Conservation (phyloP, 495 filamentous ascomycete genomes). For the Aspergillus sclerotioniger region DNA sequence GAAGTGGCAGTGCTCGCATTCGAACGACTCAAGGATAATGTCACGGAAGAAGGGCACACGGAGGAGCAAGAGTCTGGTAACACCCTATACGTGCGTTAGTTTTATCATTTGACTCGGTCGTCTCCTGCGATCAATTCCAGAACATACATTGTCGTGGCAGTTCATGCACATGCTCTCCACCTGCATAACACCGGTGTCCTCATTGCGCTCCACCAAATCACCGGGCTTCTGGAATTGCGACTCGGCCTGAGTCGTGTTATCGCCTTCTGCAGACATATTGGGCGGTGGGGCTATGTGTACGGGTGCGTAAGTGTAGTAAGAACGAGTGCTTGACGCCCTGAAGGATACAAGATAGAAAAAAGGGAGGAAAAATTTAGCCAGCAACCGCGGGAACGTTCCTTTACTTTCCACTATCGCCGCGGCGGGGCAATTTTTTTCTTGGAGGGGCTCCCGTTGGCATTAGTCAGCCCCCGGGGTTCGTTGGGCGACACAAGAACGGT, state of each 20-base stretch:
- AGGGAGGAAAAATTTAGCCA: constrained; percentile 25
- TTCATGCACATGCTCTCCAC: constrained; percentile 78
- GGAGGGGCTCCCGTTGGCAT: constrained; percentile 25
- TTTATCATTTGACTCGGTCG: neutral
- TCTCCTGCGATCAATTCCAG: neutral
- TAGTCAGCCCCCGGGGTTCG: constrained; percentile 21
- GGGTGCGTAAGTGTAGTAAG: neutral
- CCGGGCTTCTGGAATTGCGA: constrained; percentile 45
- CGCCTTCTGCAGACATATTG: constrained; percentile 36
- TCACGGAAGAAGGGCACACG: constrained; percentile 95
- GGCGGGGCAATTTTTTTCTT: constrained; percentile 34
- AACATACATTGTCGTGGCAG: constrained; percentile 77
- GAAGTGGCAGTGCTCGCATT: constrained; percentile 83
- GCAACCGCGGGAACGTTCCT: constrained; percentile 39
- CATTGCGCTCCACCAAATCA: constrained; percentile 43
- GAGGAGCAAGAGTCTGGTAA: constrained; percentile 80
- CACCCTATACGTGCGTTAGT: constrained; percentile 54
- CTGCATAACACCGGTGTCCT: constrained; percentile 46
- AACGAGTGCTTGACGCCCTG: too few species aligned
- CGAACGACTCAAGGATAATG: constrained; percentile 94
- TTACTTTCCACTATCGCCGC: constrained; percentile 32
- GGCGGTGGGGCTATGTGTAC: neutral
- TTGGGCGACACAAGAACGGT: neutral
- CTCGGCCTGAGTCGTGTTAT: constrained; percentile 21
- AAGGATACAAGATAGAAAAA: constrained; percentile 11